Conservation (phyloP, 805 yeast species). For the Kodamaea kakaduensis region DNA sequence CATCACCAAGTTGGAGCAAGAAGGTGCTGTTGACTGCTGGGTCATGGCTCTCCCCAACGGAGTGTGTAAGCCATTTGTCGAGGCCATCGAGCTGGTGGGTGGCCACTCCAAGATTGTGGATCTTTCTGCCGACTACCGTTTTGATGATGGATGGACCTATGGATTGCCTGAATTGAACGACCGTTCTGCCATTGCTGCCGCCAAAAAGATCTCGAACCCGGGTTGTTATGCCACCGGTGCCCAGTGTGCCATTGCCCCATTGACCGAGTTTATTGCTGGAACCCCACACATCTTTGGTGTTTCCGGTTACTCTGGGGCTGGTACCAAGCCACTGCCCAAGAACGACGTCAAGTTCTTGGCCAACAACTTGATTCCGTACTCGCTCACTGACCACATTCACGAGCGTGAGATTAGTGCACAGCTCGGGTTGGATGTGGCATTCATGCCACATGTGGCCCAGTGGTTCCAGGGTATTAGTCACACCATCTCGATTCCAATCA, state of each 20-base stretch:
- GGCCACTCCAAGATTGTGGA: constrained; percentile 84
- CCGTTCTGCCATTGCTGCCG: constrained; percentile 61
- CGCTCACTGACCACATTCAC: constrained; percentile 94
- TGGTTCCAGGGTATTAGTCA: constrained; percentile 99
- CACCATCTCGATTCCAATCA: constrained; percentile 87
- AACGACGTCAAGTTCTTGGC: constrained; percentile 73
- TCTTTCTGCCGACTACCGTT: constrained; percentile 92
- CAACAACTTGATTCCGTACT: constrained; percentile 89
- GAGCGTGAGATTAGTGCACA: constrained; percentile 87
- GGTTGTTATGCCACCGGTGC: constrained; percentile 99
- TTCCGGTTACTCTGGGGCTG: constrained; percentile 98
- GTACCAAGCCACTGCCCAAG: constrained; percentile 96
- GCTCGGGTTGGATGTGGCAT: constrained; percentile 76
- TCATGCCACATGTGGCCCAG: constrained; percentile 96
- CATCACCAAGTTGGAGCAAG: constrained; percentile 69
- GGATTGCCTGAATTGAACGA: constrained; percentile 91
- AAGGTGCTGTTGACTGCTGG: constrained; percentile 88
- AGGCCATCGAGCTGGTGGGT: constrained; percentile 64
- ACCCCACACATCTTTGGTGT: constrained; percentile 89
- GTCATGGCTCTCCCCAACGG: constrained; percentile 99
- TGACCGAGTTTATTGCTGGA: constrained; percentile 63
- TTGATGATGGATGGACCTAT: constrained; percentile 89
- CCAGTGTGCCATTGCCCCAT: constrained; percentile 82
- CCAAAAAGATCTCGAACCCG: constrained; percentile 87
- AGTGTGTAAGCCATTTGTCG: constrained; percentile 85